Evolutionary conservation across 139 green algal genomes (phyloP).

Genomic region (Picochlorum sp.): DNA sequence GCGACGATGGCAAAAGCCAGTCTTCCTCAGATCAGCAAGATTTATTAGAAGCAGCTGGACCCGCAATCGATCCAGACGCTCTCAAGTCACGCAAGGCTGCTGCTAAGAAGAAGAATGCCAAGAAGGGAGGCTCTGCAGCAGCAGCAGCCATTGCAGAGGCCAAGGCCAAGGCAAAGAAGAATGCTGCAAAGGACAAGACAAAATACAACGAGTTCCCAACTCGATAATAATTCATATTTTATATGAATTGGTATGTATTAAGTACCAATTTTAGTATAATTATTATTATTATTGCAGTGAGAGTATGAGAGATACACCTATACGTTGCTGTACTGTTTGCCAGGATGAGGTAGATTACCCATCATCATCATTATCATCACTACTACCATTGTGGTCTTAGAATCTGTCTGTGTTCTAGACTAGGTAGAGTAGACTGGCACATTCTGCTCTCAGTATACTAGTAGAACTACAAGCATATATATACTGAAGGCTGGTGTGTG

Average conservation of each 20-base stretch:
- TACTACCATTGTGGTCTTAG: no score
- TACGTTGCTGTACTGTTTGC: no score
- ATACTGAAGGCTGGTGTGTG: no score
- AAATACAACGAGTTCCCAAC: slow-evolving; percentile 28
- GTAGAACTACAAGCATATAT: no score
- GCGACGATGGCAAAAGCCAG: slow-evolving; percentile 1
- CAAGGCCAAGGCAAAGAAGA: slow-evolving; percentile 20
- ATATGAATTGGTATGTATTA: neutral
- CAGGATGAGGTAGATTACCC: no score
- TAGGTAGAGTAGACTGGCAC: no score
- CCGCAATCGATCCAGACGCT: slow-evolving; percentile 2
- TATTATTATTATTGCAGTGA: no score
- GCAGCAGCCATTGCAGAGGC: slow-evolving; percentile 13
- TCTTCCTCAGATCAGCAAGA: neutral
- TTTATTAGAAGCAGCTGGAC: neutral
- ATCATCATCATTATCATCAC: no score
- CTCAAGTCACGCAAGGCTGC: slow-evolving; percentile 19
- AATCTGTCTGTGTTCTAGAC: no score
- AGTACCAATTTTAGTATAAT: no score
- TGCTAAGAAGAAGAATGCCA: slow-evolving; percentile 19
- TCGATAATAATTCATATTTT: neutral
- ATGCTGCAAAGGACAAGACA: slow-evolving; percentile 12
- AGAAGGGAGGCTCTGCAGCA: slow-evolving; percentile 2
- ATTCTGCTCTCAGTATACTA: no score
- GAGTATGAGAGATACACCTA: no score